Base-by-base conservation (phyloP, 2,329 filamentous ascomycete species). In the Paraphaeosphaeria sporulosa region DNA sequence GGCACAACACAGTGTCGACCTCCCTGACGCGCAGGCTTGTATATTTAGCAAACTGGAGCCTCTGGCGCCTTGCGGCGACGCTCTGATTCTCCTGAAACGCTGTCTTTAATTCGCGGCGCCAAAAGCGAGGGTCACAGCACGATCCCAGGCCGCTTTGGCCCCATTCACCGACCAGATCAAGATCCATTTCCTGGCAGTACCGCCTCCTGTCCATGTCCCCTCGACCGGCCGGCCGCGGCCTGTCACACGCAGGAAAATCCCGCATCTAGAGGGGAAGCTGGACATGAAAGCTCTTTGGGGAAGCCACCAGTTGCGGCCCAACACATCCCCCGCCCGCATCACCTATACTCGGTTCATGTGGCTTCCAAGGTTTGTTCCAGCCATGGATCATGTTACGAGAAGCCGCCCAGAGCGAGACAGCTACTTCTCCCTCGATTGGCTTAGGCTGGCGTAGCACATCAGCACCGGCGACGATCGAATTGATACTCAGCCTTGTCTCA, bases 401-500 rank as follows among this genome's bases (percentile, higher is more conserved):
- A 55, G 6, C 7, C 19, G 8, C 27, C 15, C 13, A 30, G 27
- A n/a, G n/a, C n/a, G n/a, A n/a, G n/a, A n/a, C n/a, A n/a, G n/a
- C n/a, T n/a, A n/a, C n/a, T n/a, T n/a, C 42, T 34, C 34, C 27
- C 52, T n/a, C n/a, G n/a, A 55, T 36, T 46, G 52, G n/a, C 42
- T 46, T 21, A 32, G 15, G 38, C 36, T 43, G 23, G 30, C 48
- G 30, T 38, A 21, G 50, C 36, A 43, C 36, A 53, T 44, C 50
- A 38, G 32, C 49, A 19, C 19, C 12, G 34, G 9, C 49, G 38
- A 52, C 27, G 49, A 40, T 52, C 49, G n/a, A 27, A 32, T 46
- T 34, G 10, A 55, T 46, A 40, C 52, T 55, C 52, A 55, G 52
- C 52, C 52, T 55, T 55, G 25, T 55, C 25, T 55, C 52, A 19